Evolutionary conservation across 495 filamentous ascomycete genomes (phyloP), one percentile per base, ranked within the genome.

Genomic region (Penicillium fimorum): DNA sequence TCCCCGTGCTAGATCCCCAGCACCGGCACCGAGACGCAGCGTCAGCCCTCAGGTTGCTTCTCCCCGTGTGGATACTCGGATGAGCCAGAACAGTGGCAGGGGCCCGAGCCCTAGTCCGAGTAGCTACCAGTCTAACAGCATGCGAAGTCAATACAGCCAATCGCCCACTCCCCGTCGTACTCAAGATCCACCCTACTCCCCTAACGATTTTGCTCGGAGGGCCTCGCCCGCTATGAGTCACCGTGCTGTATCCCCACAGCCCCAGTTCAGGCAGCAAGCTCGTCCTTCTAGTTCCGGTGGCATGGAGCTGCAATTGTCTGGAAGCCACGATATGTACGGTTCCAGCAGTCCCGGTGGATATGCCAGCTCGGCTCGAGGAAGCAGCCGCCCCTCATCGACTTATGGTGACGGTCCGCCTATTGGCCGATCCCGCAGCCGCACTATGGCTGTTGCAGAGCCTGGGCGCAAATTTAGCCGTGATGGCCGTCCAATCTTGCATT

Each of bases 401-500:
- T 91, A 90, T 64, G 85, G 83, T 37, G 81, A 72, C 40, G 67
- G 70, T 67, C 52, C 82, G 42, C 72, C 76, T 17, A 72, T 64
- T n/a, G 66, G 79, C 24, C 74, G 87, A 58, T 83, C 81, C 50
- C 79, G 93, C 59, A 96, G 92, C 67, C 88, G 90, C 76, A 96
- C 92, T 60, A 77, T 91, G 56, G 90, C 86, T 40, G 74, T 76
- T 51, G 73, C 73, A 13, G 75, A 78, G 15, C 71, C 76, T 65
- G 82, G 78, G 30, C 77, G 87, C 56, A 90, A 92, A 60, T 90
- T 85, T 62, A 92, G 89, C 33, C 83, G 84, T 59, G 92, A 97
- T 67, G 95, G 94, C 29, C 83, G 89, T 55, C 84, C 87, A 44
- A 92, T 97, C 64, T 66, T 99, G 65, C 89, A 96, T 74, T 96